Conservation (phyloP, 2,329 filamentous ascomycete species). For the Penicillium occitanis region DNA sequence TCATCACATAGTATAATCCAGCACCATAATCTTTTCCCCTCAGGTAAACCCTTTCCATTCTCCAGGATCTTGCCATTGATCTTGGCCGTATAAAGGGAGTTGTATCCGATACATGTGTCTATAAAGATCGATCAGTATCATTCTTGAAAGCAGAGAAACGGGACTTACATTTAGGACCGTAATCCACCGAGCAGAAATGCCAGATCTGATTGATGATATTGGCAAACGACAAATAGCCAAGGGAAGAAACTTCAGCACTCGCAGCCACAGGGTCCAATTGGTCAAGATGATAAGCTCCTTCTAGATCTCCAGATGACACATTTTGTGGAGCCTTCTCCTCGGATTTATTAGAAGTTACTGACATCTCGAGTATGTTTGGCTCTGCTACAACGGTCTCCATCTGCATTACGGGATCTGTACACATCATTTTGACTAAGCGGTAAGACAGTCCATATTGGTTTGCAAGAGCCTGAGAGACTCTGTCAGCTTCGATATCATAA, state of each 20-base stretch:
- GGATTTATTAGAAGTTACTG: not conserved
- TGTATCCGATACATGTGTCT: slow-evolving; percentile 72
- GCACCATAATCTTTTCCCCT: slow-evolving; percentile 62
- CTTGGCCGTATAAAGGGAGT: slow-evolving; percentile 52
- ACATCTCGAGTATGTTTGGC: slow-evolving; percentile 21
- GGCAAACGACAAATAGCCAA: slow-evolving; percentile 51
- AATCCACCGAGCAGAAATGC: slow-evolving; percentile 72
- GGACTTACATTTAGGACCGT: slow-evolving; percentile 61
- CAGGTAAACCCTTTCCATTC: slow-evolving; percentile 40
- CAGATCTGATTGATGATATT: slow-evolving; percentile 68
- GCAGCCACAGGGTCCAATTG: slow-evolving; percentile 26
- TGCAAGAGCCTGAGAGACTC: slow-evolving; percentile 48
- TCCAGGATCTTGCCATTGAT: slow-evolving; percentile 49
- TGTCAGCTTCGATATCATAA: slow-evolving; percentile 5
- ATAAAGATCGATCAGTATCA: slow-evolving; percentile 15
- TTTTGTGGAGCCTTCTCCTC: slow-evolving; percentile 12
- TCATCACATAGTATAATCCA: slow-evolving; percentile 71
- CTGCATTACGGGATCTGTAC: slow-evolving; percentile 52
- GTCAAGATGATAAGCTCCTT: slow-evolving; percentile 32
- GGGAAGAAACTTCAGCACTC: slow-evolving; percentile 28
- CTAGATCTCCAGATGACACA: slow-evolving; percentile 31
- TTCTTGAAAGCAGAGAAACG: not conserved
- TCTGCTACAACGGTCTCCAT: slow-evolving; percentile 16
- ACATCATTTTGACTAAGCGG: slow-evolving; percentile 64
- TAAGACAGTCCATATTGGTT: slow-evolving; percentile 67